Evolutionary conservation across 441 rosid genomes (phyloP).

Genomic region (Macaranga tanarius): DNA sequence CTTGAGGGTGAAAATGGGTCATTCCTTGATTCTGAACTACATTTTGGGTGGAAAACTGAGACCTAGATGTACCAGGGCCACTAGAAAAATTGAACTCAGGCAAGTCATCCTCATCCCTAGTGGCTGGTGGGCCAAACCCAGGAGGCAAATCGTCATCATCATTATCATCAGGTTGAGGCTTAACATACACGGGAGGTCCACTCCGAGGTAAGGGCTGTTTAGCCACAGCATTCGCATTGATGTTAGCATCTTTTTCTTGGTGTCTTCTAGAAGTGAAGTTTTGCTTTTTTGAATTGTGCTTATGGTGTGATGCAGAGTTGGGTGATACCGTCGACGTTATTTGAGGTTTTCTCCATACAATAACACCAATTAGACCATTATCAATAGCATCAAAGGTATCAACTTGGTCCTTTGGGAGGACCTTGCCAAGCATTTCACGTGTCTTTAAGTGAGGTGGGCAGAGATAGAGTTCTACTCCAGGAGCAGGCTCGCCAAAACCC

Average conservation of each 20-base stretch:
- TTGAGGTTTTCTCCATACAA: slow-evolving; percentile 89
- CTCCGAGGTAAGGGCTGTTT: slow-evolving; percentile 19
- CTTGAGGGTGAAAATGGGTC: slow-evolving; percentile 26
- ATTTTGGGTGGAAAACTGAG: slow-evolving; percentile 21
- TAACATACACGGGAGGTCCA: slow-evolving; percentile 17
- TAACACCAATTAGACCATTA: slow-evolving; percentile 81
- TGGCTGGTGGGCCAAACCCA: slow-evolving; percentile 68
- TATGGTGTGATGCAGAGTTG: slow-evolving; percentile 50
- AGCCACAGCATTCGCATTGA: slow-evolving; percentile 28
- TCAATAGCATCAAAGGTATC: slow-evolving; percentile 54
- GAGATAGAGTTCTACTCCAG: slow-evolving; percentile 75
- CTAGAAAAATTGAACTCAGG: slow-evolving; percentile 80
- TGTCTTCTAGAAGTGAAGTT: slow-evolving; percentile 46
- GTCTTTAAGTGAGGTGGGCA: slow-evolving; percentile 62
- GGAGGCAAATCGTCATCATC: slow-evolving; percentile 82
- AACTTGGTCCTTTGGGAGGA: slow-evolving; percentile 60
- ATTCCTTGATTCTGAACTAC: slow-evolving; percentile 13
- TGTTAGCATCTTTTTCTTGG: slow-evolving; percentile 45
- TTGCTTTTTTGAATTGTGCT: slow-evolving; percentile 57
- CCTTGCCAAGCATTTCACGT: slow-evolving; percentile 51
- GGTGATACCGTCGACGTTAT: slow-evolving; percentile 49
- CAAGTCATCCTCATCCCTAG: slow-evolving; percentile 77
- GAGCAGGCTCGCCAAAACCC: slow-evolving; percentile 70
- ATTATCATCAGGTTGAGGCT: slow-evolving; percentile 29
- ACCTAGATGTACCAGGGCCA: slow-evolving; percentile 17